Evolutionary conservation across 2,329 filamentous ascomycete species (phyloP).

Genomic region (Cryphonectria carpinicola): DNA sequence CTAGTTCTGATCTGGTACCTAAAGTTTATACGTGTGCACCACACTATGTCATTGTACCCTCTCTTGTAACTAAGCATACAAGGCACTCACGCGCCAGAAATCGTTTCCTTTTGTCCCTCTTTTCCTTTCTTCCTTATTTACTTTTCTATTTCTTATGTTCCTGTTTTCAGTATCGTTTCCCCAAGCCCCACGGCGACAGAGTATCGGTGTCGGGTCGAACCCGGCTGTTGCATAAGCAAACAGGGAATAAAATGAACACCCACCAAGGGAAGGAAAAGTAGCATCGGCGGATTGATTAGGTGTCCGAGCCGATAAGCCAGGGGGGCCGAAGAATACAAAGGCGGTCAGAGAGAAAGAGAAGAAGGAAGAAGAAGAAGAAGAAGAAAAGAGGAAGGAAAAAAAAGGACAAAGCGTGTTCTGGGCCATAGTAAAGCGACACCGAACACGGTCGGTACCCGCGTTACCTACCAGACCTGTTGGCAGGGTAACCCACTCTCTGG

Average conservation of each 20-base stretch:
- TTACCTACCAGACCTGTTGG: background rate
- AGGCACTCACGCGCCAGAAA: too few species aligned
- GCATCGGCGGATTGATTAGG: background rate
- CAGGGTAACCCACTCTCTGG: constrained; percentile 1
- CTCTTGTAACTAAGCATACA: background rate
- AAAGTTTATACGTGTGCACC: background rate
- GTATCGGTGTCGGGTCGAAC: background rate
- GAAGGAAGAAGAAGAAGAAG: background rate
- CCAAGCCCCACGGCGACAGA: background rate
- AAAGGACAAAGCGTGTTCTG: background rate
- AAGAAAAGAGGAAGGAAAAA: background rate
- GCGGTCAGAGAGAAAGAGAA: background rate
- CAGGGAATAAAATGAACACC: too few species aligned
- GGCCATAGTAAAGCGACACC: background rate
- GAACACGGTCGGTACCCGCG: background rate
- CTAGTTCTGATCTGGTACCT: background rate
- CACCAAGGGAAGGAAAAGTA: background rate
- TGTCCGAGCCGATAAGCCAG: background rate
- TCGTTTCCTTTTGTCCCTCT: background rate
- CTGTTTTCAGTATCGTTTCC: background rate
- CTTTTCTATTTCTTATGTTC: background rate
- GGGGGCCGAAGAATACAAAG: background rate
- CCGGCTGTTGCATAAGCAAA: too few species aligned
- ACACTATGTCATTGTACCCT: background rate
- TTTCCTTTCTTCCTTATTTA: background rate